Evolutionary conservation across 768 basidiomycete genomes (phyloP).

Genomic region (Amanita muscaria): DNA sequence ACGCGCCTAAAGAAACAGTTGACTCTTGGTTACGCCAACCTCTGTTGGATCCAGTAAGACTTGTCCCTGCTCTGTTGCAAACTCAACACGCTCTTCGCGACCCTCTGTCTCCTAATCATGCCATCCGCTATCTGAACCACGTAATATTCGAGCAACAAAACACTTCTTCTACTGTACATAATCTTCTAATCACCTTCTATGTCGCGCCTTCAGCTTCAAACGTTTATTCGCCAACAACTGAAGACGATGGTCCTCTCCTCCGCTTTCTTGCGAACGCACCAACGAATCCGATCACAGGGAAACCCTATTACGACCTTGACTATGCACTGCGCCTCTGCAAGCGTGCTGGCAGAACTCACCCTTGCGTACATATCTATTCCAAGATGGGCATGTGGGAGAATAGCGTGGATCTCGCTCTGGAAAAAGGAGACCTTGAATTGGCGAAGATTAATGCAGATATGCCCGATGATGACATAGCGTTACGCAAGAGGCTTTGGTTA

Average conservation of each 20-base stretch:
- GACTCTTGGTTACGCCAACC: slow-evolving; percentile 88
- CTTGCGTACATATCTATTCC: slow-evolving; percentile 94
- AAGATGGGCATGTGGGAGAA: slow-evolving; percentile 98
- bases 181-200: slow-evolving; percentile 85
- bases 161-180: slow-evolving; percentile 84
- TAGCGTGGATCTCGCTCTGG: slow-evolving; percentile 88
- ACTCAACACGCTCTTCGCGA: slow-evolving; percentile 67
- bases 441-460: slow-evolving; percentile 94
- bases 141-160: slow-evolving; percentile 75
- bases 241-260: slow-evolving; percentile 68
- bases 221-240: slow-evolving; percentile 20
- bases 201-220: slow-evolving; percentile 43
- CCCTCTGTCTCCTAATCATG: slow-evolving; percentile 72
- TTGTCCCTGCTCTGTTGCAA: slow-evolving; percentile 84
- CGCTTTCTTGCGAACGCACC: slow-evolving; percentile 81
- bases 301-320: slow-evolving; percentile 94
- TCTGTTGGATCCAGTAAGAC: slow-evolving; percentile 68
- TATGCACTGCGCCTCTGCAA: slow-evolving; percentile 93
- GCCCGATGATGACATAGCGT: slow-evolving; percentile 79
- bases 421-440: slow-evolving; percentile 90
- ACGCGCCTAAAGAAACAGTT: slow-evolving; percentile 82
- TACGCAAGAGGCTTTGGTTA: slow-evolving; percentile 93
- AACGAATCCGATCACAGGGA: slow-evolving; percentile 69
- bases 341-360: slow-evolving; percentile 66
- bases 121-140: slow-evolving; percentile 81